Evolutionary conservation across 208 protist genomes (phyloP), one percentile per base, ranked within the genome.

Genomic region (Wallacemonas sp.): DNA sequence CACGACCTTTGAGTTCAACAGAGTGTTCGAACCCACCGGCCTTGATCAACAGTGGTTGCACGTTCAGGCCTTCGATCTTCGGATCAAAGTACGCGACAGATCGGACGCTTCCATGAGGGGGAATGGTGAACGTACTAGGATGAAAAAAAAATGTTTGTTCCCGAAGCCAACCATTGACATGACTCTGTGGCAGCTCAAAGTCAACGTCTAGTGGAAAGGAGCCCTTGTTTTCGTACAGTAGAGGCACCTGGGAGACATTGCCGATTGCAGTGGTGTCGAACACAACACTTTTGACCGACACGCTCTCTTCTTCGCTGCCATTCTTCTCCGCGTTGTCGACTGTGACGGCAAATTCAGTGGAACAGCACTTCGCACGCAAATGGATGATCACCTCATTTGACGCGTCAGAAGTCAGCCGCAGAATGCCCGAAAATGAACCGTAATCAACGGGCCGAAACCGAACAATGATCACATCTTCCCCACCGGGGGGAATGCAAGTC

Each of bases 371-470:
- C 8, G 78, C 87, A 27, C 68, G 68, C 26, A 89, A 66, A 10
- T 64, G 52, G 27, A 87, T 62, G 13, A 66, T 65, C 19, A 83
- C 45, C 30, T 78, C 63, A 45, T 87, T 87, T 30, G 68, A 30
- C 1, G 17, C 33, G 8, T 15, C 5, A 26, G 50, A 81, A 41
- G 78, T 54, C n/a, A 92, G 64, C 3, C 57, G 50, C 37, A 92
- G 59, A n/a, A 46, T 41, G 0, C 87, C 73, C 44, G 30, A 63
- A 57, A 78, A 89, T 42, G 63, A 66, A 8, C 87, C 87, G 41
- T 88, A 93, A 19, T 84, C 73, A 21, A 44, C 66, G 13, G 87
- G 87, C 1, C 74, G 59, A 73, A 93, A 93, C 21, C 70, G 67
- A 48, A 93, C 26, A 26, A 65, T 50, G 3, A 89, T 33, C 3